Base-by-base conservation (phyloP, 208 protist species). In the Jaenimonas drosophilae region DNA sequence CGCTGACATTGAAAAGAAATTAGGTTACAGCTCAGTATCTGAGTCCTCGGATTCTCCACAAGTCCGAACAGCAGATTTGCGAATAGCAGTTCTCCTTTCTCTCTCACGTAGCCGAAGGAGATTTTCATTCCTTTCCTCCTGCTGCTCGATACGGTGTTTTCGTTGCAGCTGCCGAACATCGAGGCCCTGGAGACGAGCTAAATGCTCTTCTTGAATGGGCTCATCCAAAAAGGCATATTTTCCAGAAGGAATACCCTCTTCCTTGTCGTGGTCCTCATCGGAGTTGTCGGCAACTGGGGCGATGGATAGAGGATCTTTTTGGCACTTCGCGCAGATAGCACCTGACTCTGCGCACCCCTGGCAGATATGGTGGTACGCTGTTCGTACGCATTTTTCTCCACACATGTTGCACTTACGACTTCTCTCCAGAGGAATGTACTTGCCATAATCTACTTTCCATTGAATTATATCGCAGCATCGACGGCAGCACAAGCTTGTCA, bases 391-490 rank as follows among this genome's bases (percentile, higher is more conserved):
- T 48, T 70, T 81, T 14, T 73, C 57, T 2, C 51, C 44, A 48
- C 87, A 95, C 0, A 49, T 24, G 39, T 91, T 88, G 62, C 87
- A 95, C 47, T 74, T 75, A 1, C 64, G 57, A 0, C 67, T 39
- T 21, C 54, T 61, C 27, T 86, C 67, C 21, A 73, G 66, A 2
- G 64, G 59, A 11, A 51, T 49, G 49, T 87, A 95, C 53, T 95
- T 91, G 0, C 87, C 87, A 40, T 88, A 95, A 36, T 87, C 73
- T 3, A 85, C 59, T 52, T 91, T 91, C 87, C 87, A 95, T 24
- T 87, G 65, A 43, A 95, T 68, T 16, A 92, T 86, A 12, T 92
- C 73, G 43, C 71, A 87, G 64, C 87, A 95, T 5, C 80, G 70
- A 6, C 67, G 52, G 39, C 82, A 90, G 51, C 82, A 91, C 25